Base-by-base conservation (phyloP, 2,329 filamentous ascomycete genomes). In the Epichloe coenophiala region DNA sequence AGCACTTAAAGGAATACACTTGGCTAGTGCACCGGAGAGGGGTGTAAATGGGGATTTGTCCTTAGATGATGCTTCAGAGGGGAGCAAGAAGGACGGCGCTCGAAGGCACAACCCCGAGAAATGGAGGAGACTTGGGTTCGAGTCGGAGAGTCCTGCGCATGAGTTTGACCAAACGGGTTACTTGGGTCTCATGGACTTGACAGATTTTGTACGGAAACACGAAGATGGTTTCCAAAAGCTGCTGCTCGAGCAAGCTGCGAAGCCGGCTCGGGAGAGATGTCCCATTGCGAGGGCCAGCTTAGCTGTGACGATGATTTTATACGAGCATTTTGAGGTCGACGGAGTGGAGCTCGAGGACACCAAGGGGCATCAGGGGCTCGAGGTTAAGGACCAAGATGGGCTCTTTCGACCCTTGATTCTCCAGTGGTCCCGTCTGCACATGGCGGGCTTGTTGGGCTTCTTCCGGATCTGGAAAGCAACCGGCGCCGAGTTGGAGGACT, bases 181-280 rank as follows among this genome's bases (percentile, higher is more conserved):
- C 63, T 68, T 98, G 49, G 93, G 93, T 31, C 88, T 98, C 80
- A 97, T 98, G 90, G 93, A 98, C 65, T 68, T 98, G 60, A 88
- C 89, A 2, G 90, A 97, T 65, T 98, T 88, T 64, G 88, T 95
- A 46, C 80, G 86, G 61, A 95, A 89, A 63, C 84, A 95, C 62
- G 88, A 95, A 64, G 90, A 96, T 62, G 81, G 81, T 11, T 97
- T 95, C 59, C 90, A 95, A 64, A 96, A 95, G 68, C 74, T 95
- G 58, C 70, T 98, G 15, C 72, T 96, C 37, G 93, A 98, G 67
- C 93, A 98, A 67, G 84, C 87, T 3, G 81, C 83, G 6, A 81
- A 81, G 60, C 78, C 86, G 2, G 60, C 78, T 21, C 72, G 80
- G 48, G 80, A 88, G 62, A 80, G 91, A 38, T 96, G 90, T 64